Percentiles rank a stretch among this genome's conserved stretches.
Evolutionary conservation across 2,329 filamentous ascomycete species (phyloP).

Genomic region (Sporothrix phasma): DNA sequence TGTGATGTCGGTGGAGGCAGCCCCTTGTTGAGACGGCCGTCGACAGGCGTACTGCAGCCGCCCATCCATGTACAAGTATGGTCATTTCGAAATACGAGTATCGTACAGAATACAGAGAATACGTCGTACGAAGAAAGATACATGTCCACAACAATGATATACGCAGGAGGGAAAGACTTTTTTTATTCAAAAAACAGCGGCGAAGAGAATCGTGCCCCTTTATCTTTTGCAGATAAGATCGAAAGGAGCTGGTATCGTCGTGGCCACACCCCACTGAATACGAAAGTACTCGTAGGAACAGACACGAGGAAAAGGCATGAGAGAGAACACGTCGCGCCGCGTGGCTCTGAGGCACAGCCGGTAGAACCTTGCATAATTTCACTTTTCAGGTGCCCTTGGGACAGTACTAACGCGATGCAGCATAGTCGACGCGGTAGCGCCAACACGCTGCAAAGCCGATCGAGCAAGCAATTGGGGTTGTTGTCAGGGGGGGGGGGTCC

Average conservation of each 20-base stretch:
- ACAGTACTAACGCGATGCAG: conserved; percentile 4
- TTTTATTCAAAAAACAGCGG: background rate
- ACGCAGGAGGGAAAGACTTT: background rate
- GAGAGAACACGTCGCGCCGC: background rate
- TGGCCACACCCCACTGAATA: background rate
- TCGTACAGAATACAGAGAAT: no score
- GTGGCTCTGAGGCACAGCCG: background rate
- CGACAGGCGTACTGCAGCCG: background rate
- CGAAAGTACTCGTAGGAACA: background rate
- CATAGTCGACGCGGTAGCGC: conserved; percentile 2
- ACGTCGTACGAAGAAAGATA: no score
- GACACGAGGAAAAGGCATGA: background rate
- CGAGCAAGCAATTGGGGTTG: background rate
- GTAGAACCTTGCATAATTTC: background rate
- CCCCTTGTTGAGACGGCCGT: background rate
- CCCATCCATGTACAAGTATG: no score
- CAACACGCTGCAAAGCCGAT: conserved; percentile 11
- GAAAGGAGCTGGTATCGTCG: background rate
- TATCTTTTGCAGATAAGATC: conserved; percentile 3
- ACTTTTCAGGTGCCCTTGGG: background rate
- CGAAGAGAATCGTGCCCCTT: background rate
- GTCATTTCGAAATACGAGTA: background rate
- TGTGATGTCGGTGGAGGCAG: background rate
- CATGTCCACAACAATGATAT: no score
- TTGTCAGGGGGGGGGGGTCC: no score